Evolutionary conservation across 306 rosid genomes (phyloP).

Genomic region (Glycine soja): DNA sequence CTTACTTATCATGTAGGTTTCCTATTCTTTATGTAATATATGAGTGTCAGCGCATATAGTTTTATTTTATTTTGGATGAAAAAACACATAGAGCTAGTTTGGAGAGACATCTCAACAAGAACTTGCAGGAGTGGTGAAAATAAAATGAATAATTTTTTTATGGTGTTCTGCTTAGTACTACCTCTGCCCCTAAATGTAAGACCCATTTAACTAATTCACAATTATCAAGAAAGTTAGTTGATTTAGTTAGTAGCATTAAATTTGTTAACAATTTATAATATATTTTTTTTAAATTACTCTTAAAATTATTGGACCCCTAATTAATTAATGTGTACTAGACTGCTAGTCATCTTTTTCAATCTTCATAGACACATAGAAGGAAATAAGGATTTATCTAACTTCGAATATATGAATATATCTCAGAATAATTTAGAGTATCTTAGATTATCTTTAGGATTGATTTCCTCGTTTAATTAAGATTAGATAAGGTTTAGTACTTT

Average conservation of each 20-base stretch:
- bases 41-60: background rate
- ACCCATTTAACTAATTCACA: too few species aligned
- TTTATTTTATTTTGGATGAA: background rate
- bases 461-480: background rate
- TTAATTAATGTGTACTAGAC: too few species aligned
- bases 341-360: too few species aligned
- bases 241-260: too few species aligned
- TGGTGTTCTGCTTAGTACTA: too few species aligned
- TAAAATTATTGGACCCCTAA: too few species aligned
- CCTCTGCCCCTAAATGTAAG: too few species aligned
- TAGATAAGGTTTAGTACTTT: background rate
- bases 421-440: background rate
- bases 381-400: too few species aligned
- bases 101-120: background rate
- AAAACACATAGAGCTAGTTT: background rate
- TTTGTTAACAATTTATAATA: too few species aligned
- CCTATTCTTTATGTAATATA: slow-evolving; percentile 22
- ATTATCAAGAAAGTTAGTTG: too few species aligned
- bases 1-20: slow-evolving; percentile 63
- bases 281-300: too few species aligned
- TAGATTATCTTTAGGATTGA: background rate
- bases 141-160: background rate
- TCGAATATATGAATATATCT: background rate
- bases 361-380: too few species aligned
- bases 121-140: background rate